Base-by-base conservation (phyloP, 2,329 filamentous ascomycete species). In the Aciculosporium take region DNA sequence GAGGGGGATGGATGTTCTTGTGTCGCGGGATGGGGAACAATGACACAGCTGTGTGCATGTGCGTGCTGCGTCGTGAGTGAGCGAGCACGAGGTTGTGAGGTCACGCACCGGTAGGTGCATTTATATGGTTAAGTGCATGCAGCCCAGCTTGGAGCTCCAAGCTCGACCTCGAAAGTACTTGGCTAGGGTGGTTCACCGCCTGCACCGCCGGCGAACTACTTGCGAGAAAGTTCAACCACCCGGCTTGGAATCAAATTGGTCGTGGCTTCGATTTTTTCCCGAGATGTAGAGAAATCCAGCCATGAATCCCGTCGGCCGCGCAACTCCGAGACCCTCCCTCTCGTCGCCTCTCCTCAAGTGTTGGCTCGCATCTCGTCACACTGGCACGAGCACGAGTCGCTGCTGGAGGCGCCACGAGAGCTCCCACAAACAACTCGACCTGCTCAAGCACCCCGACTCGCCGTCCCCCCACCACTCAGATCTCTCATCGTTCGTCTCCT, bases 401-500 rank as follows among this genome's bases (percentile, higher is more conserved):
- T n/a, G n/a, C n/a, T n/a, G 37, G 17, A n/a, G 18, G 20, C 20
- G 23, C 21, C 33, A n/a, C 4, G n/a, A 31, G 27, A 33, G 42
- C 25, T 21, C 25, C 8, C 25, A n/a, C 30, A 38, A 20, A 4
- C 38, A 35, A 20, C 25, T 10, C 13, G 17, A 24, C 13, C 39
- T 13, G 37, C 20, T 42, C 25, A 51, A 58, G 27, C 73, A 69
- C 48, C 69, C 72, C 12, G 60, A 69, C 3, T 48, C 67, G 27
- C 57, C 64, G 21, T 63, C 58, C 34, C 56, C 60, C 20, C 63
- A 74, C 35, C 84, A 88, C 56, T 63, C 74, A 48, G 71, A 81
- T 51, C 66, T 86, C 4, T 49, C 64, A 1, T 74, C 77, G 0
- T 89, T 86, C 56, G 57, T 82, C 23, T 63, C 68, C 21, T 78